A percentile compares a stretch with the other conserved stretches of the same genome.
Conservation (phyloP, 805 yeast species). For the Candida montana region DNA sequence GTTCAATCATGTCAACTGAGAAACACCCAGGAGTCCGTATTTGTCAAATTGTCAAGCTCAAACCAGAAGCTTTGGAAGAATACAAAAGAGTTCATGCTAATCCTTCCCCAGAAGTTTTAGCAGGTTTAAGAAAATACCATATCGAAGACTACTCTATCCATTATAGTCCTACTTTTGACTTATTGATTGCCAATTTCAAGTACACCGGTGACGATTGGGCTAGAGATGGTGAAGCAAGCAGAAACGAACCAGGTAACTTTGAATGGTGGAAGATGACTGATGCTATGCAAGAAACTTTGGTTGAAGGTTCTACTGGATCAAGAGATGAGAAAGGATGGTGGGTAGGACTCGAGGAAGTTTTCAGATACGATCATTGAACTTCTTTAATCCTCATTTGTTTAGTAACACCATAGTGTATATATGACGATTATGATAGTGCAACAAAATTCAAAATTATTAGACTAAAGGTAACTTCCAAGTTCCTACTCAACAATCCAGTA, state of each 20-base stretch:
- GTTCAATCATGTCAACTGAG: conserved; percentile 4
- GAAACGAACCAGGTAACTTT: conserved; percentile 32
- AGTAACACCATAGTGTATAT: too few species aligned
- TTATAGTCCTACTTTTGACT: conserved; percentile 27
- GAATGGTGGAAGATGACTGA: conserved; percentile 39
- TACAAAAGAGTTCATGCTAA: conserved; percentile 33
- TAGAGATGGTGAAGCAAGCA: conserved; percentile 28
- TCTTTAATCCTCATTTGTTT: background rate
- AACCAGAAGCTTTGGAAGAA: conserved; percentile 33
- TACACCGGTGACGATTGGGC: conserved; percentile 36
- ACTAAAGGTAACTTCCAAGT: too few species aligned
- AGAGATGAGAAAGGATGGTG: conserved; percentile 38
- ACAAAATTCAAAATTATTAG: too few species aligned
- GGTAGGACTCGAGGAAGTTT: conserved; percentile 33
- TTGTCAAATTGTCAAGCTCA: conserved; percentile 35
- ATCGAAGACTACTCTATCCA: conserved; percentile 38
- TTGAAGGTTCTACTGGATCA: conserved; percentile 33
- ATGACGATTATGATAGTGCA: too few species aligned
- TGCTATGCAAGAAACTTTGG: conserved; percentile 33
- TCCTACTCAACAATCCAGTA: too few species aligned
- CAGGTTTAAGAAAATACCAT: conserved; percentile 29
- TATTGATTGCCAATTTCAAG: conserved; percentile 34
- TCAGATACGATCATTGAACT: conserved; percentile 28
- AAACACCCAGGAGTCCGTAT: conserved; percentile 33
- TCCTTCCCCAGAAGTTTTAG: conserved; percentile 26